A percentile compares a stretch with the other conserved stretches of the same genome.
Evolutionary conservation across 2,329 filamentous ascomycete species (phyloP).

Genomic region (Claviceps cyperi): DNA sequence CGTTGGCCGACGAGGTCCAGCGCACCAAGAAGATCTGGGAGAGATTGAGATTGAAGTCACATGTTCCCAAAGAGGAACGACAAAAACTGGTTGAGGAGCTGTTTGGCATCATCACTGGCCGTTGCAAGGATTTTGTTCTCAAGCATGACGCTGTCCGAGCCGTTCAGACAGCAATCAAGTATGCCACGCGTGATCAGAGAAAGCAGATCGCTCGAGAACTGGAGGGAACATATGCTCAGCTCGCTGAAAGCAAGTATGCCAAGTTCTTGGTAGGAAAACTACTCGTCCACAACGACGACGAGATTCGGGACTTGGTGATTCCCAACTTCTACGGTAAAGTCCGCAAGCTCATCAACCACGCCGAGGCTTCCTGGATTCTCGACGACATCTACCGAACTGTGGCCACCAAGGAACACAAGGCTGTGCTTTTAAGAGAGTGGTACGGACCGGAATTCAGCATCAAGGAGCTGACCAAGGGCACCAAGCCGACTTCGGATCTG

Average conservation of each 20-base stretch:
- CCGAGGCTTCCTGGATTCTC: conserved; percentile 92
- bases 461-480: conserved; percentile 45
- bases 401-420: conserved; percentile 75
- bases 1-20: conserved; percentile 76
- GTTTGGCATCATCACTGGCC: conserved; percentile 79
- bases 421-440: conserved; percentile 78
- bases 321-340: conserved; percentile 93
- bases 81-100: conserved; percentile 78
- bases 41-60: conserved; percentile 77
- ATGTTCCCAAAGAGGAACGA: conserved; percentile 79
- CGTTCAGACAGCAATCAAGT: conserved; percentile 93
- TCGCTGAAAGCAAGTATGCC: conserved; percentile 91
- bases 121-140: conserved; percentile 89
- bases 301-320: conserved; percentile 78
- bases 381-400: conserved; percentile 91
- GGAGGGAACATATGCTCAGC: conserved; percentile 64
- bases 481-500: conserved; percentile 51
- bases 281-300: conserved; percentile 76
- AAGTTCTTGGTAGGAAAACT: conserved; percentile 96
- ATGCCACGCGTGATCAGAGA: conserved; percentile 71
- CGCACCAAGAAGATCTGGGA: conserved; percentile 97
- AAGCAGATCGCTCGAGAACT: conserved; percentile 79
- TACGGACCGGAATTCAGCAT: conserved; percentile 89
- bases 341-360: conserved; percentile 84
- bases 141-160: conserved; percentile 98